phyloP scores from a whole-genome alignment of 2,329 filamentous ascomycete species.

The Zalaria sp. region DNA sequence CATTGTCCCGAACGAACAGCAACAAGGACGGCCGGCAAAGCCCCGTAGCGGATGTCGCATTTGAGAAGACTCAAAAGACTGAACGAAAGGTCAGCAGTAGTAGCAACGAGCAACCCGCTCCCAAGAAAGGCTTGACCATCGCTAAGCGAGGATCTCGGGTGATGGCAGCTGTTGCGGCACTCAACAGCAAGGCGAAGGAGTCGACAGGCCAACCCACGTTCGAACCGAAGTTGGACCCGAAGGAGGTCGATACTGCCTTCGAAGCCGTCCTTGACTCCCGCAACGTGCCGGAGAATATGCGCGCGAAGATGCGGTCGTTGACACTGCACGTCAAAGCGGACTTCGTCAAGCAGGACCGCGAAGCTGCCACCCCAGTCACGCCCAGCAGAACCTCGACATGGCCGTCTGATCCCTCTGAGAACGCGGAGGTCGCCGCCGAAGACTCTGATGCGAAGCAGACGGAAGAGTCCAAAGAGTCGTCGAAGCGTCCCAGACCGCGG shows the following conservation, averaged over 20 bases:
- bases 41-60: neutral
- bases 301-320: slow-evolving; percentile 86
- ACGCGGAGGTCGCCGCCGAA: slow-evolving; percentile 1
- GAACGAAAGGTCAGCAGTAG: slow-evolving; percentile 22
- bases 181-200: slow-evolving; percentile 39
- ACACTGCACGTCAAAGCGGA: slow-evolving; percentile 87
- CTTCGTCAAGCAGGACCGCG: slow-evolving; percentile 78
- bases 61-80: slow-evolving; percentile 7
- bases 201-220: slow-evolving; percentile 22
- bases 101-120: slow-evolving; percentile 16
- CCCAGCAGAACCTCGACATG: slow-evolving; percentile 3
- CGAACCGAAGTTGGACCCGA: slow-evolving; percentile 34
- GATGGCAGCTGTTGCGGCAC: slow-evolving; percentile 49
- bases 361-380: slow-evolving; percentile 8
- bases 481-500: slow-evolving; percentile 14
- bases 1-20: slow-evolving; percentile 6
- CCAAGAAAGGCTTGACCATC: slow-evolving; percentile 16
- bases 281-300: slow-evolving; percentile 87
- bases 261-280: slow-evolving; percentile 59
- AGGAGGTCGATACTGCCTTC: slow-evolving; percentile 47
- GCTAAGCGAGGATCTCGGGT: slow-evolving; percentile 40
- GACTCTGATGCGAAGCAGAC: slow-evolving; percentile 8
- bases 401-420: too few species aligned
- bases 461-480: slow-evolving; percentile 16
- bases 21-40: slow-evolving; percentile 8